Base-by-base conservation (phyloP, 331 rosid genomes). In the Arachis monticola region DNA sequence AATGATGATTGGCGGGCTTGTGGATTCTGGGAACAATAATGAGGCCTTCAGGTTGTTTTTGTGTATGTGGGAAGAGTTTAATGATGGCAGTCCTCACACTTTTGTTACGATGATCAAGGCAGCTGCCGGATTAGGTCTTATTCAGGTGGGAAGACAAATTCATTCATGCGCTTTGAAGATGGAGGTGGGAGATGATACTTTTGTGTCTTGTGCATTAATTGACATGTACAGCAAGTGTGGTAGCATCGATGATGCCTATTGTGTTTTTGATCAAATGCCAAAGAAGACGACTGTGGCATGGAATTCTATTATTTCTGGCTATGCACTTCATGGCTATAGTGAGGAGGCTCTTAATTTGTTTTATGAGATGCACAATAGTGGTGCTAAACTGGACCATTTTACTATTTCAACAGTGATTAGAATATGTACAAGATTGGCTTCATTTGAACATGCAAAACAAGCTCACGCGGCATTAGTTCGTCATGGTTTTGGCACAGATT, bases 171-270 rank as follows among this genome's bases (percentile, higher is more conserved):
- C 88, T 77, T 71, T 93, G 86, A 93, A 93, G 83, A 84, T 83
- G 82, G 93, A 88, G 17, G 73, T 78, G 1, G 79, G 61, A 45
- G 84, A 65, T 9, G 85, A 87, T 76, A 83, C 58, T 4, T 91
- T 88, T 14, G 92, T 91, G 74, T 79, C 92, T 13, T 91, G 94
- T 80, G 86, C 93, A 1, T 65, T 93, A 76, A 93, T 93, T 77
- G 96, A 91, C 80, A 93, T 89, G 98, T 91, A 93, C 61, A 84
- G 96, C 71, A 93, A 93, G 89, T 93, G 92, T 77, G 96, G 88
- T 52, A 72, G 83, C 85, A 81, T 93, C 67, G 96, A 84, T 62
- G 98, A 89, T 78, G 97, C 98, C 48, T 93, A 77, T 1, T 83
- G 63, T 68, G 96, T 89, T 13, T 93, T 91, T 73, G 88, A 91